Evolutionary conservation across 768 basidiomycete genomes (phyloP).

Genomic region (Xerocomus brunneocitrinus): DNA sequence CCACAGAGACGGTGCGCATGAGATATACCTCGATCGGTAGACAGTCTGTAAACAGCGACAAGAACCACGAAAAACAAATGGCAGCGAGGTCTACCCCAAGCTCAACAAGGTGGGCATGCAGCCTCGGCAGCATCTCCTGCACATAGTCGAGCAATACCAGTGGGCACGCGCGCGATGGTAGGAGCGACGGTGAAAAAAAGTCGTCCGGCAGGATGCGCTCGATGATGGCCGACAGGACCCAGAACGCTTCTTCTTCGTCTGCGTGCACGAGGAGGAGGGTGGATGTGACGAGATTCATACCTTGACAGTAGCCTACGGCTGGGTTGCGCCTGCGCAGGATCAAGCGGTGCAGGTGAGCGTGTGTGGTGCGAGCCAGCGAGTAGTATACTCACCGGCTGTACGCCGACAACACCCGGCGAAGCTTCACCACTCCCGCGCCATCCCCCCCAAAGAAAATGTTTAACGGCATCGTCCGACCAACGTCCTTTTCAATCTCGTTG

Average conservation of each 20-base stretch:
- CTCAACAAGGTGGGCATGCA: constrained; percentile 69
- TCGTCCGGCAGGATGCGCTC: constrained; percentile 86
- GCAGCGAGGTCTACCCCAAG: constrained; percentile 89
- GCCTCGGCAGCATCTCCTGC: constrained; percentile 66
- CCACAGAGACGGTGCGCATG: not conserved
- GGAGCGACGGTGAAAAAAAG: constrained; percentile 89
- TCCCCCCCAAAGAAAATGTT: constrained; percentile 98
- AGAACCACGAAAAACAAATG: constrained; percentile 98
- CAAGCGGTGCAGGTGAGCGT: not conserved
- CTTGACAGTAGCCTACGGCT: constrained; percentile 89
- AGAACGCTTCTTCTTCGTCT: constrained; percentile 96
- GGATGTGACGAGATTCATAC: constrained; percentile 94
- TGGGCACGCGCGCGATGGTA: constrained; percentile 93
- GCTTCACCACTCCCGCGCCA: constrained; percentile 88
- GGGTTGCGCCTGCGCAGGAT: constrained; percentile 71
- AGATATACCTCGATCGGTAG: constrained; percentile 82
- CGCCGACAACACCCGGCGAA: constrained; percentile 83
- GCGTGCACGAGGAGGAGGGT: constrained; percentile 90
- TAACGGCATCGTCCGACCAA: constrained; percentile 85
- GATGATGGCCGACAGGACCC: constrained; percentile 86
- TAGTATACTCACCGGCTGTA: constrained; percentile 72
- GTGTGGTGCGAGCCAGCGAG: not conserved
- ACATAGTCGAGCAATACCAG: constrained; percentile 87
- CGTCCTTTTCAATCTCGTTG: constrained; percentile 94
- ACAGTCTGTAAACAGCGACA: constrained; percentile 94